Evolutionary conservation across 2,329 filamentous ascomycete species (phyloP).

Genomic region (Colletotrichum sp.): DNA sequence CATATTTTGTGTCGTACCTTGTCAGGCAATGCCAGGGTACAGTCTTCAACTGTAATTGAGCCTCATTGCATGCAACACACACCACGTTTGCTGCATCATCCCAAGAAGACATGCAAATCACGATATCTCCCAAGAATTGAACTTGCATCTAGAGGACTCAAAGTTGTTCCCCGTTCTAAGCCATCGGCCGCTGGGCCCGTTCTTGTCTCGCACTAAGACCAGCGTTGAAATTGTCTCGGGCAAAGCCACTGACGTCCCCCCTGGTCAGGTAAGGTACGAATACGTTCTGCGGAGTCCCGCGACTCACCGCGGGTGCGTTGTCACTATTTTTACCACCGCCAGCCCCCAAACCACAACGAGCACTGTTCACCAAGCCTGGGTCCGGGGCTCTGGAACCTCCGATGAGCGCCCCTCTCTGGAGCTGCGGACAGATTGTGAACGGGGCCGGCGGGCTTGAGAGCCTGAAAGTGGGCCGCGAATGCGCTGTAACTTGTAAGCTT

Average conservation of each 20-base stretch:
- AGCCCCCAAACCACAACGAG: background rate
- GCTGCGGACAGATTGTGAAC: background rate
- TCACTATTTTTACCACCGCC: conserved; percentile 10
- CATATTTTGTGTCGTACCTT: background rate
- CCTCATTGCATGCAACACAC: background rate
- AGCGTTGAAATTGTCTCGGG: background rate
- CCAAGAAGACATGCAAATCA: background rate
- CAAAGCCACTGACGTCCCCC: conserved; percentile 4
- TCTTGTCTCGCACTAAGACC: background rate
- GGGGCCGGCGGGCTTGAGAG: background rate
- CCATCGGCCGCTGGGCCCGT: background rate
- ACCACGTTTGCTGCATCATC: background rate
- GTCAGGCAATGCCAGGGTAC: background rate
- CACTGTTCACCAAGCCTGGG: background rate
- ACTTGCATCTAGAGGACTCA: background rate
- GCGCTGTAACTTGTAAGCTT: background rate
- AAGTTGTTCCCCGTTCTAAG: background rate
- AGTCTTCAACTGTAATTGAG: conserved; percentile 1
- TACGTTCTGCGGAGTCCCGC: background rate
- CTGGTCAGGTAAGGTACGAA: background rate
- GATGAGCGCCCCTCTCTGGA: background rate
- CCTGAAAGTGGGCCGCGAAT: background rate
- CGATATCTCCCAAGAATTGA: background rate
- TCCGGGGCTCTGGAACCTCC: background rate
- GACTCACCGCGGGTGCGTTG: background rate